Base-by-base conservation (phyloP, 2,329 filamentous ascomycete genomes). In the Albophoma yamanashiensis region DNA sequence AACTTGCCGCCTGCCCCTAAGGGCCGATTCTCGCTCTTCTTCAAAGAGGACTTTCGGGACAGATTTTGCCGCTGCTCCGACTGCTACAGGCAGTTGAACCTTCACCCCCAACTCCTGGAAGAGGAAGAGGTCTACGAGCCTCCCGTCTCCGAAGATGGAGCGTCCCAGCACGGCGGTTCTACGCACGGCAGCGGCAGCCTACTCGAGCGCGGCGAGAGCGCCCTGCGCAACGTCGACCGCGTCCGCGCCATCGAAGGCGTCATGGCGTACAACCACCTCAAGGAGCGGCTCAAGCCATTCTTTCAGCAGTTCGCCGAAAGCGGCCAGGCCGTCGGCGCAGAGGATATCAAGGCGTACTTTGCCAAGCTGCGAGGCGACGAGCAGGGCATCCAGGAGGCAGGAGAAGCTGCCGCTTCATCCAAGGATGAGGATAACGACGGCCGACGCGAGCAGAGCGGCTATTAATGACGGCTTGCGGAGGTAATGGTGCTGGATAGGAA, bases 281-380 rank as follows among this genome's bases (percentile, higher is more conserved):
- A 95, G 70, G 92, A 97, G 69, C 92, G 93, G 71, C 85, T 99
- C n/a, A 96, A 93, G 78, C 87, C 88, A 0, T 97, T 99, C 72
- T 85, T 99, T 68, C 86, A 92, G 74, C 89, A 95, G 52, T 99
- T 96, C 71, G 94, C 94, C 0, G 91, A 97, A 70, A 95, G 88
- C 63, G 93, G 93, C 1, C 79, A 89, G 73, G 87, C 90, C 0
- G 92, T 99, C 27, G 88, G 91, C 1, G 93, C 93, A 1, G 94
- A 99, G 70, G 92, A 97, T 74, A 94, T 99, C 74, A 99, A 97
- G 74, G 85, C 85, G 2, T 96, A 97, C 72, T 99, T 99, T 81
- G 93, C 93, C 58, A 93, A 94, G 76, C 75, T 99, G 66, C 83
- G 94, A 64, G 94, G 94, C 61, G 94, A 97, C 73, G 89, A 91